A percentile compares a stretch with the other conserved stretches of the same genome.
phyloP scores from a whole-genome alignment of 2,329 filamentous ascomycete species.

The Fusarium algeriense region DNA sequence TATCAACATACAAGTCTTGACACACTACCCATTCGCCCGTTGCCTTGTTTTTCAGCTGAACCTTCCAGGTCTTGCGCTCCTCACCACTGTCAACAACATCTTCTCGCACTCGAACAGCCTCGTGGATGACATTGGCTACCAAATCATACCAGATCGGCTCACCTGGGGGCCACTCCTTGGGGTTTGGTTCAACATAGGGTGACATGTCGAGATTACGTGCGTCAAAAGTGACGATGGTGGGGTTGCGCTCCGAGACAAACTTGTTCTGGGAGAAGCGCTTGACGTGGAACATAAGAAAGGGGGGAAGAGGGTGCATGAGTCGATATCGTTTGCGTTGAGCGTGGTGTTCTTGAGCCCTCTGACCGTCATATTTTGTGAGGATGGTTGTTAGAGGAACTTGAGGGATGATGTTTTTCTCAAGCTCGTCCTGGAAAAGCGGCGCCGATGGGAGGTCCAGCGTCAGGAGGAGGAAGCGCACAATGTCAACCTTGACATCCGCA shows the following conservation, averaged over 20 bases:
- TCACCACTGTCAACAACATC: constrained; percentile 92
- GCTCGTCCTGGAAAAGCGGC: constrained; percentile 94
- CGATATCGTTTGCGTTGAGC: constrained; percentile 91
- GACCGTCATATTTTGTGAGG: constrained; percentile 92
- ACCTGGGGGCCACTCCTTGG: constrained; percentile 73
- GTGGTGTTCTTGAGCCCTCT: constrained; percentile 87
- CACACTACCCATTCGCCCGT: constrained; percentile 91
- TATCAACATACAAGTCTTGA: constrained; percentile 94
- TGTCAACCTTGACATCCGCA: constrained; percentile 80
- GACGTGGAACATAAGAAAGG: constrained; percentile 92
- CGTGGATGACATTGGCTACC: constrained; percentile 93
- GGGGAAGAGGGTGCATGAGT: constrained; percentile 89
- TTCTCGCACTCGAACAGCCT: constrained; percentile 80
- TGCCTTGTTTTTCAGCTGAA: constrained; percentile 85
- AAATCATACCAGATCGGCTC: constrained; percentile 96
- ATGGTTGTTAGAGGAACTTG: constrained; percentile 87
- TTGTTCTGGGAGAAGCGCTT: constrained; percentile 98
- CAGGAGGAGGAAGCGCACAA: constrained; percentile 87
- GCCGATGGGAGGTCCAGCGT: constrained; percentile 93
- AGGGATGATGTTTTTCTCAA: constrained; percentile 96
- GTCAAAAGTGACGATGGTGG: constrained; percentile 97
- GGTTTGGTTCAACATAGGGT: constrained; percentile 92
- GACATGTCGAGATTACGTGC: constrained; percentile 84
- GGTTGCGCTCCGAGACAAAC: constrained; percentile 95
- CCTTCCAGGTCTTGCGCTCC: constrained; percentile 91